Evolutionary conservation across 164 flowering plant species (phyloP).

Genomic region (Houttuynia cordata): DNA sequence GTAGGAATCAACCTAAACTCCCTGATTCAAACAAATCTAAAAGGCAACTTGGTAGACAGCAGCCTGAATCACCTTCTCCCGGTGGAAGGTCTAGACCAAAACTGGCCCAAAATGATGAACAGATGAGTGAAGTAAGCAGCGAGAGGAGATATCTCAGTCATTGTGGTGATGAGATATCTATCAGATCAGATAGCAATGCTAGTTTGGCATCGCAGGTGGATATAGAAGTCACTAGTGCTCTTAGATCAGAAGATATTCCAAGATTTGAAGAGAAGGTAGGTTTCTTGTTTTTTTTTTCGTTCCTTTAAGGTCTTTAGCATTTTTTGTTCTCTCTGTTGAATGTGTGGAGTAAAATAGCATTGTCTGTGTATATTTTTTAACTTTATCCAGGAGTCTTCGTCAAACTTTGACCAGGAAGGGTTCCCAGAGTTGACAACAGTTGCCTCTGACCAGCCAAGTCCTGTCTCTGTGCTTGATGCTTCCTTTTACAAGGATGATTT

Average conservation of each 20-base stretch:
- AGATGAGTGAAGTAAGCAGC: constrained; percentile 31
- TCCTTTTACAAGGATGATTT: constrained; percentile 59
- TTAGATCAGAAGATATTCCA: constrained; percentile 19
- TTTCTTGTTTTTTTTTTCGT: neutral
- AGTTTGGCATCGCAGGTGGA: constrained; percentile 28
- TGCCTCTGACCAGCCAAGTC: constrained; percentile 81
- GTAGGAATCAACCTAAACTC: constrained; percentile 40
- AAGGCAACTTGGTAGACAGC: constrained; percentile 33
- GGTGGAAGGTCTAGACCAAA: constrained; percentile 43
- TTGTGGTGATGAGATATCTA: constrained; percentile 36
- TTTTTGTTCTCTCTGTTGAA: neutral
- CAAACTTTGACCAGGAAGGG: constrained; percentile 18
- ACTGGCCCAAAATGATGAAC: constrained; percentile 34
- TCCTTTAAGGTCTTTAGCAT: neutral
- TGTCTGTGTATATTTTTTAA: neutral
- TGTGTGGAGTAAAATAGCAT: neutral
- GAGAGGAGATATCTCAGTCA: constrained; percentile 38
- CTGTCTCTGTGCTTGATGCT: constrained; percentile 74
- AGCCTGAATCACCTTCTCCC: constrained; percentile 47
- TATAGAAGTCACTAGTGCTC: constrained; percentile 27
- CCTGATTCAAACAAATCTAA: constrained; percentile 50
- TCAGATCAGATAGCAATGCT: constrained; percentile 29
- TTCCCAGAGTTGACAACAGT: constrained; percentile 22
- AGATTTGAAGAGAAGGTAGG: constrained; percentile 17
- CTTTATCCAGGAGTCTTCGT: constrained; percentile 23